Percentiles rank a stretch among this genome's conserved stretches.
These are phyloP conservation scores for Darksidea phi DNA, from an alignment of 495 filamentous ascomycete species.

Conservation along the genomic window DNA sequence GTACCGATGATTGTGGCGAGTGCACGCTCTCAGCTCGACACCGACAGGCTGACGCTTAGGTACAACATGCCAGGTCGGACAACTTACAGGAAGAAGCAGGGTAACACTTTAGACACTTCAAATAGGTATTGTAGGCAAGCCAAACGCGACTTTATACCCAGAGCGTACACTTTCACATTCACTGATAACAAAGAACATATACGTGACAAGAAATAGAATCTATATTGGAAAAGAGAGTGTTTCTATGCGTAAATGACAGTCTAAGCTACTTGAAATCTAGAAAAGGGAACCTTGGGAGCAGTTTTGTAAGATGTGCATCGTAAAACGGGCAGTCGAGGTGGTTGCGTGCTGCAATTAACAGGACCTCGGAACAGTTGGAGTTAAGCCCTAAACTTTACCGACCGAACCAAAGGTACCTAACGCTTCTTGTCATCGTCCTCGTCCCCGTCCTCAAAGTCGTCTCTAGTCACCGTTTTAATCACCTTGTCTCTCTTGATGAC, in stretches of 20 bases:
- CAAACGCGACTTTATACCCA: slow-evolving; percentile 13
- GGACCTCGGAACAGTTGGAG: slow-evolving; percentile 10
- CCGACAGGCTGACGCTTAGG: slow-evolving; percentile 9
- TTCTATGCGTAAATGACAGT: slow-evolving; percentile 10
- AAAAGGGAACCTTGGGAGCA: slow-evolving; percentile 7
- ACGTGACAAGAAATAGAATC: slow-evolving; percentile 9
- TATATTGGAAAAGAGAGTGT: slow-evolving; percentile 9
- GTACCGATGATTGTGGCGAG: slow-evolving; percentile 7
- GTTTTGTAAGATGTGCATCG: slow-evolving; percentile 10
- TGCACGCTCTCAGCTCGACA: slow-evolving; percentile 12
- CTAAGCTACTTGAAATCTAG: slow-evolving; percentile 12
- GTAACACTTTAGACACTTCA: slow-evolving; percentile 10
- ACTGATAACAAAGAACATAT: slow-evolving; percentile 8
- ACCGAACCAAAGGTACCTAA: slow-evolving; percentile 2
- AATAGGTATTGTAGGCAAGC: slow-evolving; percentile 13
- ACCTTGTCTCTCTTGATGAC: slow-evolving; percentile 4
- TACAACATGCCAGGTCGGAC: slow-evolving; percentile 10
- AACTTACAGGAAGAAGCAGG: slow-evolving; percentile 11
- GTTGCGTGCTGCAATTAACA: slow-evolving; percentile 9
- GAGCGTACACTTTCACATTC: slow-evolving; percentile 13
- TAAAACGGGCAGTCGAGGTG: slow-evolving; percentile 6
- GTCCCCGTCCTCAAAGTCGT: slow-evolving; percentile 9
- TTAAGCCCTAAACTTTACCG: slow-evolving; percentile 12
- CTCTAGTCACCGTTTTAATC: slow-evolving; percentile 1
- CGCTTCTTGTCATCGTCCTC: slow-evolving; percentile 6